Evolutionary conservation across 768 basidiomycete species (phyloP).

Genomic region (Astraeus odoratus): DNA sequence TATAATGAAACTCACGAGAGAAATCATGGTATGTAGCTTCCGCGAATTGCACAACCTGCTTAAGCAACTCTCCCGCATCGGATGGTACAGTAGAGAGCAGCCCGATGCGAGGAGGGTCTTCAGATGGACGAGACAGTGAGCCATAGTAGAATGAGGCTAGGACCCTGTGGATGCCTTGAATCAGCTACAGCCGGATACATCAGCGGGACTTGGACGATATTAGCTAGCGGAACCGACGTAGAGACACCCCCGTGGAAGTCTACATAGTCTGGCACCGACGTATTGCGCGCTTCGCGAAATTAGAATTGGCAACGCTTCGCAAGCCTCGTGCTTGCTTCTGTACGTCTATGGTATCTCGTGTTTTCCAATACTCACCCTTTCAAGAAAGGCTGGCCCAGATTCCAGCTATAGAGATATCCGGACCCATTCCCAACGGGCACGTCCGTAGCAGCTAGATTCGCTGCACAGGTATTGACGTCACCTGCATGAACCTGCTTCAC

Average conservation of each 20-base stretch:
- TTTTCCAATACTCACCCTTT: conserved; percentile 48
- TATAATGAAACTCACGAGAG: conserved; percentile 17
- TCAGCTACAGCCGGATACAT: background rate
- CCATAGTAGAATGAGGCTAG: conserved; percentile 67
- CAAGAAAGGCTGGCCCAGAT: conserved; percentile 67
- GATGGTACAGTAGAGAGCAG: conserved; percentile 63
- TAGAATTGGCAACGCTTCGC: background rate
- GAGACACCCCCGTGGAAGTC: background rate
- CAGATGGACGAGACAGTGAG: conserved; percentile 59
- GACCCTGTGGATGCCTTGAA: conserved; percentile 35
- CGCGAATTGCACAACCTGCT: conserved; percentile 30
- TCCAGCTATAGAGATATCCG: conserved; percentile 70
- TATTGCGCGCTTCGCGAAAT: too few species aligned
- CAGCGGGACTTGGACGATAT: background rate
- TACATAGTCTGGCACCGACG: too few species aligned
- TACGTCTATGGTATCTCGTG: background rate
- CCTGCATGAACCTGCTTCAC: conserved; percentile 34
- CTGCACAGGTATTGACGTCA: conserved; percentile 37
- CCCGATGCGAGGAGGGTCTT: conserved; percentile 63
- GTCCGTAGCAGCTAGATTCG: conserved; percentile 59
- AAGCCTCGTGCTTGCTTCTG: conserved; percentile 7
- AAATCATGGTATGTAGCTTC: conserved; percentile 22
- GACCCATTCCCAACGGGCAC: conserved; percentile 42
- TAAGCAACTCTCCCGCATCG: conserved; percentile 39
- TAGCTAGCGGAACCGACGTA: conserved; percentile 4